These are phyloP conservation scores for Cryptosporidium viatorum DNA, from an alignment of 169 alveolate species.

Conservation along the genomic window DNA sequence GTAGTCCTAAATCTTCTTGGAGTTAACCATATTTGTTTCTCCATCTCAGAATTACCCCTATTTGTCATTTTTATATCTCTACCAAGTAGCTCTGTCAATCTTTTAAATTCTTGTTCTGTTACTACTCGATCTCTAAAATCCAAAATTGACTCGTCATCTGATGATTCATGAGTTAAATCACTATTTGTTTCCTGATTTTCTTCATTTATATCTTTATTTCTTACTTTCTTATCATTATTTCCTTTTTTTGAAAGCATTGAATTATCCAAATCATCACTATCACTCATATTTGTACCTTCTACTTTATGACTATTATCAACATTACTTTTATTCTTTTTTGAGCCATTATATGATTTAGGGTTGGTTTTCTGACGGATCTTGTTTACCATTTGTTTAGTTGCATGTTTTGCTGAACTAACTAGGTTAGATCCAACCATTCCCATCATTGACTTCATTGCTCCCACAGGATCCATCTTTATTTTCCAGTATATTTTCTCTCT, in stretches of 20 bases:
- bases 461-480: slow-evolving; percentile 56
- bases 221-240: not conserved
- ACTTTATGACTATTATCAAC: not conserved
- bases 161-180: not conserved
- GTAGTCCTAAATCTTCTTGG: slow-evolving; percentile 74
- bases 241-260: not conserved
- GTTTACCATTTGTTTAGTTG: slow-evolving; percentile 59
- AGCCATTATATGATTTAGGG: not conserved
- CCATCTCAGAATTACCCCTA: slow-evolving; percentile 55
- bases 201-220: not conserved
- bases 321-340: not conserved
- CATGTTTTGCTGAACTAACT: slow-evolving; percentile 72
- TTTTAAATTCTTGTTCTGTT: slow-evolving; percentile 59
- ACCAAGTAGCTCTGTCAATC: slow-evolving; percentile 33
- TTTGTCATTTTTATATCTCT: slow-evolving; percentile 57
- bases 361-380: slow-evolving; percentile 36
- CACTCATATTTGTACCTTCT: not conserved
- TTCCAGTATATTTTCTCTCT: not conserved
- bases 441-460: slow-evolving; percentile 65
- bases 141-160: slow-evolving; percentile 63
- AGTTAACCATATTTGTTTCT: slow-evolving; percentile 74
- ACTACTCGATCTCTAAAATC: slow-evolving; percentile 74
- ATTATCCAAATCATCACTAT: not conserved
- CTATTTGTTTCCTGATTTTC: not conserved
- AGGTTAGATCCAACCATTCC: slow-evolving; percentile 70